These are phyloP conservation scores for Aspergillus neotritici DNA, from an alignment of 2,329 filamentous ascomycete species.

Conservation along the genomic window DNA sequence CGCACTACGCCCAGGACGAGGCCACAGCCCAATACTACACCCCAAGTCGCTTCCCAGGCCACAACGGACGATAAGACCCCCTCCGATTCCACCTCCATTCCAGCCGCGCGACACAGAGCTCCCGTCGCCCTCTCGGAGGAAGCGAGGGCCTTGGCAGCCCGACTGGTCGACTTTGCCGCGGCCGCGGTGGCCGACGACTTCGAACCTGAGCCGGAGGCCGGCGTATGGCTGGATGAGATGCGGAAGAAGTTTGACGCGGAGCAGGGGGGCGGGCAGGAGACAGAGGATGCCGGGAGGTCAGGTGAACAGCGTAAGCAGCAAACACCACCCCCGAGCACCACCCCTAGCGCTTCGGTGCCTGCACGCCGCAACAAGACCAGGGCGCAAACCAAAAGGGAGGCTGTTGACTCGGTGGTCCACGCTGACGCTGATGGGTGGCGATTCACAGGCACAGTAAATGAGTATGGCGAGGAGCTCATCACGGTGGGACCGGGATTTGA, in stretches of 20 bases:
- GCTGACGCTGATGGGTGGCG: constrained; percentile 28
- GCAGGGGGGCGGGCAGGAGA: not conserved
- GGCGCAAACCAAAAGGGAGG: too few relatives aligned
- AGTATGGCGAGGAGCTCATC: constrained; percentile 25
- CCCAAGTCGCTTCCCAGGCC: too few relatives aligned
- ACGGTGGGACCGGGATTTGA: constrained; percentile 19
- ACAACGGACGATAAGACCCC: too few relatives aligned
- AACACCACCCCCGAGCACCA: not conserved
- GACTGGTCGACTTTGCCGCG: constrained; percentile 13
- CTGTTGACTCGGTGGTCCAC: constrained; percentile 4
- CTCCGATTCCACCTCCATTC: too few relatives aligned
- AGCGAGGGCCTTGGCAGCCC: constrained; percentile 6
- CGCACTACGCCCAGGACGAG: not conserved
- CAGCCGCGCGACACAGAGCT: too few relatives aligned
- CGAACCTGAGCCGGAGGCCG: constrained; percentile 6
- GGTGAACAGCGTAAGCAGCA: constrained; percentile 8
- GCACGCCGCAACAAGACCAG: too few relatives aligned
- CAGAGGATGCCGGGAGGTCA: not conserved
- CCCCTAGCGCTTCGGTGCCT: too few relatives aligned
- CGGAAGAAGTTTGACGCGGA: constrained; percentile 8
- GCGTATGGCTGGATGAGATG: constrained; percentile 13
- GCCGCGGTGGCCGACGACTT: constrained; percentile 13
- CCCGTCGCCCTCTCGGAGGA: constrained; percentile 1
- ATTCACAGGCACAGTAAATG: constrained; percentile 26
- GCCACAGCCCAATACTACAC: not conserved